Evolutionary conservation across 2,329 filamentous ascomycete genomes (phyloP).

Genomic region (Ascosphaera acerosa): DNA sequence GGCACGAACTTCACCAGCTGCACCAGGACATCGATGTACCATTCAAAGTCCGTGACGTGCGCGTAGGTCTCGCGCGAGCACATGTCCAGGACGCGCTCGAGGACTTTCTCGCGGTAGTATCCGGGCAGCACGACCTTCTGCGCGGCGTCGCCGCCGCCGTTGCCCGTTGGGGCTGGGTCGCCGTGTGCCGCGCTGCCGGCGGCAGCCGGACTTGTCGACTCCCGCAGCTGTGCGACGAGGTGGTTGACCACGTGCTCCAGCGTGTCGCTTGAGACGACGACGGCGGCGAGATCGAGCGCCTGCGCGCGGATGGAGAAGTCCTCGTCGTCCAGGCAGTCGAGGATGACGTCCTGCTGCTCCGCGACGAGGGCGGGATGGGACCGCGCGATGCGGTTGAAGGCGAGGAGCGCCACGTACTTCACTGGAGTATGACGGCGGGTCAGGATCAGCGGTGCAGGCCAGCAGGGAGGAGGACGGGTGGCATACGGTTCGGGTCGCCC

Average conservation of each 20-base stretch:
- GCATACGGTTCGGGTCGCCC: conserved; percentile 73
- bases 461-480: neutral
- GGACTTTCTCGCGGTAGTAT: conserved; percentile 65
- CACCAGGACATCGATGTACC: conserved; percentile 80
- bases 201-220: conserved; percentile 20
- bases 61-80: conserved; percentile 73
- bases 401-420: conserved; percentile 88
- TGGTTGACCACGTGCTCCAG: conserved; percentile 62
- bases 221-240: conserved; percentile 54
- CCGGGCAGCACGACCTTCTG: conserved; percentile 43
- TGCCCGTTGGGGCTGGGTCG: conserved; percentile 15
- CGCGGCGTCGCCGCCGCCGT: conserved; percentile 22
- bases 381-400: conserved; percentile 80
- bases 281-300: conserved; percentile 70
- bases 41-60: conserved; percentile 76
- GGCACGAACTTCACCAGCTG: conserved; percentile 47
- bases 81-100: conserved; percentile 62
- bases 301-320: conserved; percentile 92
- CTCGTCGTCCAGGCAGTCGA: conserved; percentile 84
- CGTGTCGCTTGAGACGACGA: conserved; percentile 80
- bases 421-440: conserved; percentile 36
- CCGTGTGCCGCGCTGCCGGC: conserved; percentile 22
- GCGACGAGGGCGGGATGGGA: conserved; percentile 76
- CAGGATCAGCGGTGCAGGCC: conserved; percentile 4
- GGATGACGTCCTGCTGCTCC: conserved; percentile 83